A percentile compares a stretch with the other conserved stretches of the same genome.
phyloP scores from a whole-genome alignment of 2,329 filamentous ascomycete species.

The Cladophialophora immunda region DNA sequence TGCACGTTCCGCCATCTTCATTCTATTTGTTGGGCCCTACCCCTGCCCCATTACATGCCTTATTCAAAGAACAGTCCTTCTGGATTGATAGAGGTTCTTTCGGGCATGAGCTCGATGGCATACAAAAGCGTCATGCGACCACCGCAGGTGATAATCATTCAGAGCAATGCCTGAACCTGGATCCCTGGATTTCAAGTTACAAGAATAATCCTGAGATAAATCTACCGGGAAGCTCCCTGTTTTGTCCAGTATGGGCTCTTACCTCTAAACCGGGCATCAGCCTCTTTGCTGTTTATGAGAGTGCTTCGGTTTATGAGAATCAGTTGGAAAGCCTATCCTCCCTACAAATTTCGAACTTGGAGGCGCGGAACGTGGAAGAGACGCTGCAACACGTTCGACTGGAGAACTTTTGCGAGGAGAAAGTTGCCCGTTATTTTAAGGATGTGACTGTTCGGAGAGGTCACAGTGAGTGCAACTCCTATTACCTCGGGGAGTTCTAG shows the following conservation, averaged over 20 bases:
- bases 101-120: background rate
- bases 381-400: background rate
- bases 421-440: background rate
- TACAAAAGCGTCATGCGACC: background rate
- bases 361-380: background rate
- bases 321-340: background rate
- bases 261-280: background rate
- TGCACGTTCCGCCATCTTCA: background rate
- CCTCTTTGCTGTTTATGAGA: background rate
- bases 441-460: background rate
- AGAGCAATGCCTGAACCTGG: background rate
- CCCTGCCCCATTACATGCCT: background rate
- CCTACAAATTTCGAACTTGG: background rate
- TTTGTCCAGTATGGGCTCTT: background rate
- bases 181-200: background rate
- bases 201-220: background rate
- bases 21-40: background rate
- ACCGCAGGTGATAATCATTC: background rate
- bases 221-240: background rate
- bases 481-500: background rate
- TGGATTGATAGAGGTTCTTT: background rate
- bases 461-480: background rate
- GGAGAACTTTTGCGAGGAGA: background rate
- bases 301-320: background rate
- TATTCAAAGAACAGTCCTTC: background rate